Base-by-base conservation (phyloP, 2,329 filamentous ascomycete species). In the Lachnellula hyalina region DNA sequence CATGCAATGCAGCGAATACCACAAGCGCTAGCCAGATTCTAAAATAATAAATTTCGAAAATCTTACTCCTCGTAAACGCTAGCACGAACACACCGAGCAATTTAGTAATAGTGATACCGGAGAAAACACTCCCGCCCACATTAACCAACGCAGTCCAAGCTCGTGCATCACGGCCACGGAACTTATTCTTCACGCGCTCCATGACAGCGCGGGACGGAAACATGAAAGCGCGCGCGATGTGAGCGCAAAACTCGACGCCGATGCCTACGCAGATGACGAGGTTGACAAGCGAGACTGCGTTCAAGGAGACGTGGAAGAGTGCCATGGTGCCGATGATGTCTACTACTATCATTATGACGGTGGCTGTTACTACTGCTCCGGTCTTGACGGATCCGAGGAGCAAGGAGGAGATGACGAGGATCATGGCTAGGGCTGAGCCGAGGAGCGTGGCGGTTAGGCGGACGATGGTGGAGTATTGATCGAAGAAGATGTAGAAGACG, bases 41-140 rank as follows among this genome's bases (percentile, higher is more conserved):
- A 79, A 99, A 99, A 73, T 99, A 99, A 74, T 99, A 99, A 55
- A 99, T 90, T 75, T 99, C 95, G 66, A 99, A 99, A 68, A 99
- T 99, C 82, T 97, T 99, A 71, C 90, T 96, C 50, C 89, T 79
- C 7, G 94, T 99, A 67, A 96, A 99, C 0, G 94, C 94, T 19
- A 99, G 77, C 36, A 99, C 94, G 46, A 81, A 86, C 0, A 99
- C 93, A 3, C 94, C 94, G 2, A 99, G 77, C 1, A 99, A 80
- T 73, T 99, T 99, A 2, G 94, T 99, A 51, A 99, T 79, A 0
- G 93, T 97, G 70, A 99, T 99, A 2, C 94, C 94, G 34, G 89
- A 95, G 67, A 99, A 95, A 12, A 99, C 95, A 46, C 89, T 94
- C 5, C 89, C 90, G 2, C 94, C 94, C 0, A 99, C 93, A 63